Base-by-base conservation (phyloP, 345 rosid genomes). In the Bretschneidera sinensis region DNA sequence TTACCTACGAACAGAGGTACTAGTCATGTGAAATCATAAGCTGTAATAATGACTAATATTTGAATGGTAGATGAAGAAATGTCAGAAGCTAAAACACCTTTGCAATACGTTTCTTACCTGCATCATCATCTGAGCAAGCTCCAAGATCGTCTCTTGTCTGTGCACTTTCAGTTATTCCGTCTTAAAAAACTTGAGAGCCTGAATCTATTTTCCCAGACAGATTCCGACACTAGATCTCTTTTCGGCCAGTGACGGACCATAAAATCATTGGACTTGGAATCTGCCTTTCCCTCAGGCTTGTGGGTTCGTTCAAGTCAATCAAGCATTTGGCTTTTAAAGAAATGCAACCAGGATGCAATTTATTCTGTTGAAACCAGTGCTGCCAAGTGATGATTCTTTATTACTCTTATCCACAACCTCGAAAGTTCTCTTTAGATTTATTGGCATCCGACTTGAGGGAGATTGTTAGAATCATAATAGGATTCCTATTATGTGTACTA, bases 301-400 rank as follows among this genome's bases (percentile, higher is more conserved):
- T 28, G 2, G 87, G 84, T 48, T 78, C 78, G 56, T 82, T 85
- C 72, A 85, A 73, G 67, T 85, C 87, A 52, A 73, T 64, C 52
- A 76, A 47, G 70, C 54, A n/a, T 16, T 65, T 74, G 1, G n/a
- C 18, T 58, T 59, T 67, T 19, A 18, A 16, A 24, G 66, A 52
- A 43, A 51, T 7, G 45, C 66, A 53, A 51, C 54, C 49, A 25
- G 35, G 33, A 17, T 31, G 24, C 21, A 9, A 17, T 22, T 54
- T 43, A 39, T 20, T 63, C 19, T 54, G 63, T 49, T 43, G 51
- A 59, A 60, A 43, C 34, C 48, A 34, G 49, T 64, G 24, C n/a
- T n/a, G n/a, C 35, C 22, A 54, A 15, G 8, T 4, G 45, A 48
- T 17, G 28, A 21, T 49, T 47, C 69, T 59, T 21, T 51, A 31